Evolutionary conservation across 139 green algal genomes (phyloP).

Genomic region (Pleodorina starrii): DNA sequence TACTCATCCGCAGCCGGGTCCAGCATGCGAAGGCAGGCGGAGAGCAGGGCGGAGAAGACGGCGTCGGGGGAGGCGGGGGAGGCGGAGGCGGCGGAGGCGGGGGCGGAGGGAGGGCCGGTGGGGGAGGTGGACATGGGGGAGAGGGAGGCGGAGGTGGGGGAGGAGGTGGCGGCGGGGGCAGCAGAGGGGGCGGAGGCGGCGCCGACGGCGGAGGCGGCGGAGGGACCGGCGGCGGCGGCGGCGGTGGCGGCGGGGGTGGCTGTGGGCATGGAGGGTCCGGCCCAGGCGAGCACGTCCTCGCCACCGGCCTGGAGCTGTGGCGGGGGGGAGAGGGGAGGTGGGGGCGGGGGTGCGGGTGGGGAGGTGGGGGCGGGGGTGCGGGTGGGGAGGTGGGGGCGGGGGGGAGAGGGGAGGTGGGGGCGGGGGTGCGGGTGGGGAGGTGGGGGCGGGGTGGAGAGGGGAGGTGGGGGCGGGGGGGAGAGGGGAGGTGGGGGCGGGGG

Average conservation of each 20-base stretch:
- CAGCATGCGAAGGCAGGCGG: slow-evolving; percentile 22
- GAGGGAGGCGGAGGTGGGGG: background rate
- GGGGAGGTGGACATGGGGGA: background rate
- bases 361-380: background rate
- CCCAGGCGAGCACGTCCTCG: slow-evolving; percentile 38
- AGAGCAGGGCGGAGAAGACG: background rate
- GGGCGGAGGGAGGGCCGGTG: too few species aligned
- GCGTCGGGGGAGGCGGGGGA: background rate
- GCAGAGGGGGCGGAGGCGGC: background rate
- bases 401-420: too few species aligned
- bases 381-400: too few species aligned
- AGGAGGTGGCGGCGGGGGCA: background rate
- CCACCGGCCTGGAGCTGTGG: slow-evolving; percentile 40
- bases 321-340: background rate
- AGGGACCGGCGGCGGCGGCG: background rate
- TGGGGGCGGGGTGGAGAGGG: too few species aligned
- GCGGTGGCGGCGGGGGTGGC: background rate
- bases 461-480: too few species aligned
- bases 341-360: background rate
- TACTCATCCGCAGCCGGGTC: slow-evolving; percentile 24
- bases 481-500: too few species aligned
- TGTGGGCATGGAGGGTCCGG: background rate
- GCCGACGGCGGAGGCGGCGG: too few species aligned
- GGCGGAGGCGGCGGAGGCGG: background rate
- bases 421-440: too few species aligned